Base-by-base conservation (phyloP, 371 early-diverging fungal species). In the Mycotypha africana region DNA sequence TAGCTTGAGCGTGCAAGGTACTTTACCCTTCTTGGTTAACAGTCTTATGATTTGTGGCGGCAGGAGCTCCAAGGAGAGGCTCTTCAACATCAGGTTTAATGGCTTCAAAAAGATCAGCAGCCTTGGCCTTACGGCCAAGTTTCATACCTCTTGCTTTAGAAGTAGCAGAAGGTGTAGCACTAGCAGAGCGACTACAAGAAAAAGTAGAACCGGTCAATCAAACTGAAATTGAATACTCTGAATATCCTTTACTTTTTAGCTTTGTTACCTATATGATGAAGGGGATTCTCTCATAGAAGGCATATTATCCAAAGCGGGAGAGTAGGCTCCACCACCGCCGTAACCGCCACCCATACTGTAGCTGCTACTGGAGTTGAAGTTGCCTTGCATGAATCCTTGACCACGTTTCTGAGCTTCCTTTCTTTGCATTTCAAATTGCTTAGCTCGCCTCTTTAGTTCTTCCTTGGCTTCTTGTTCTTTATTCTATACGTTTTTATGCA, bases 401-500 rank as follows among this genome's bases (percentile, higher is more conserved):
- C 90, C 92, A 36, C 82, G 79, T 63, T 86, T 89, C 6, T 81
- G 81, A 53, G 85, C 88, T 58, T 91, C 91, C 45, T 87, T 82
- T 47, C 83, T 81, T 67, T 95, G 92, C 77, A 86, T 69, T 23
- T 98, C 98, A 62, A 96, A 74, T 58, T 87, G 76, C 61, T 91
- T 88, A 19, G 94, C 93, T 49, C 92, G 86, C 50, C 92, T 69
- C 65, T 94, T 94, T 54, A 91, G 83, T 52, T 91, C 95, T 51
- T 93, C 93, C 76, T 91, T 93, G 8, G 98, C 98, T 57, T 98
- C 96, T 60, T 84, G 86, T 58, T 97, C 97, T 69, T 97, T 96
- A 67, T 89, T 93, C 88, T 90, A 56, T n/a, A n/a, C n/a, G n/a
- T n/a, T n/a, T n/a, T n/a, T n/a, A n/a, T n/a, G n/a, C n/a, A n/a